A percentile compares a stretch with the other conserved stretches of the same genome.
Evolutionary conservation across 345 rosid genomes (phyloP).

Genomic region (Eutrema yunnanense): DNA sequence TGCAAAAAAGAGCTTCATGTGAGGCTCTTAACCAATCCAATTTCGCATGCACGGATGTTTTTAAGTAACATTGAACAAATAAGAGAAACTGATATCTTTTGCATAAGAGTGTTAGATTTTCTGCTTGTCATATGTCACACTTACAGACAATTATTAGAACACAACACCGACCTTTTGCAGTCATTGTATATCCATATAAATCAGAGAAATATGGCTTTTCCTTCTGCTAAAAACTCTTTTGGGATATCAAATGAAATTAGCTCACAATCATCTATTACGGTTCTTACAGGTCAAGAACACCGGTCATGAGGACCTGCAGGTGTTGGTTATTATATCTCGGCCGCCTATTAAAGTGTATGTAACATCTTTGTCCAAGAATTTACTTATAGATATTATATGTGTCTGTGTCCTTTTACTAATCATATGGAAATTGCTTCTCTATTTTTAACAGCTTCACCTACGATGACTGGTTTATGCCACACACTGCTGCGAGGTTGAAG

Average conservation of each 20-base stretch:
- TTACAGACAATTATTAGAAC: background rate
- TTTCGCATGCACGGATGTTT: background rate
- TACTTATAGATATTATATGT: background rate
- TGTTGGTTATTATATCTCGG: slow-evolving; percentile 69
- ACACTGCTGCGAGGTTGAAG: slow-evolving; percentile 81
- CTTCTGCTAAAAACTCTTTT: background rate
- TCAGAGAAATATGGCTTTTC: background rate
- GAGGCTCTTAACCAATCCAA: background rate
- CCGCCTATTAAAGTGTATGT: slow-evolving; percentile 84
- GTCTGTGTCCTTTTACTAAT: background rate
- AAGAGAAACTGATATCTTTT: background rate
- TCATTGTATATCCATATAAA: background rate
- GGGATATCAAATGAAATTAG: background rate
- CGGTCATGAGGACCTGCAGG: slow-evolving; percentile 69
- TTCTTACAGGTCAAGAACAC: slow-evolving; percentile 72
- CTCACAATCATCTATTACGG: background rate
- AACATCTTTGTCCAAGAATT: slow-evolving; percentile 1
- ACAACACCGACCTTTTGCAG: too few relatives aligned
- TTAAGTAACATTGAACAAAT: background rate
- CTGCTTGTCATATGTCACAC: background rate
- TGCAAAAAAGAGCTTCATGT: background rate
- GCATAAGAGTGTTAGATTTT: background rate
- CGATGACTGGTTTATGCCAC: slow-evolving; percentile 89
- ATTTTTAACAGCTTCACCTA: slow-evolving; percentile 49
- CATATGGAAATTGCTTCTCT: background rate